Percentiles rank a stretch among this genome's conserved stretches.
phyloP scores from a whole-genome alignment of 2,329 filamentous ascomycete species.

The Saccharata proteae region DNA sequence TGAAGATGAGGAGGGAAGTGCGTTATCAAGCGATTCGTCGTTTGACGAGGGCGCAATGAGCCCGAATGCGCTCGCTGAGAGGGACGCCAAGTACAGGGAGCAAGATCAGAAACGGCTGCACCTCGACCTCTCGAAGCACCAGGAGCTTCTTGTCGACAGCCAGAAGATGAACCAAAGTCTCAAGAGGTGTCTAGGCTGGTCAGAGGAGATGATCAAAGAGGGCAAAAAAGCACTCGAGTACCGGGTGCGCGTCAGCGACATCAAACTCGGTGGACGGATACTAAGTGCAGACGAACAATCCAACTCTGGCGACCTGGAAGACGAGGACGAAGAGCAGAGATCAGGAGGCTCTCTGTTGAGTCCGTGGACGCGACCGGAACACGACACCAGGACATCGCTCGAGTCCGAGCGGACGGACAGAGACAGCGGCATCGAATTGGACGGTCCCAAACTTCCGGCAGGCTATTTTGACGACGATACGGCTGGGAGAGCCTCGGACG shows the following conservation, averaged over 20 bases:
- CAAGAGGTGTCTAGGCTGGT: constrained; percentile 78
- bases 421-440: constrained; percentile 26
- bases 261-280: constrained; percentile 71
- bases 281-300: constrained; percentile 52
- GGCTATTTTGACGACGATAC: constrained; percentile 2
- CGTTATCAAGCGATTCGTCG: constrained; percentile 33
- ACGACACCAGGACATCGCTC: constrained; percentile 9
- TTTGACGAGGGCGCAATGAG: constrained; percentile 38
- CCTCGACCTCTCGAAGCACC: constrained; percentile 77
- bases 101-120: constrained; percentile 74
- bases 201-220: constrained; percentile 80
- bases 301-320: constrained; percentile 26
- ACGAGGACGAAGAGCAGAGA: constrained; percentile 14
- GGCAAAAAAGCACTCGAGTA: constrained; percentile 81
- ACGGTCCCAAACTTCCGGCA: constrained; percentile 8
- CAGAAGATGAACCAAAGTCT: constrained; percentile 94
- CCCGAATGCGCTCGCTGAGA: constrained; percentile 28
- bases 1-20: constrained; percentile 22
- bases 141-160: constrained; percentile 75
- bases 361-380: constrained; percentile 23
- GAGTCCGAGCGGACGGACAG: constrained; percentile 18
- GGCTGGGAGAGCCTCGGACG: no score
- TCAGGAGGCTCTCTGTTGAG: constrained; percentile 21
- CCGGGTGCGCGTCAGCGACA: constrained; percentile 63
- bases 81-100: constrained; percentile 44